Evolutionary conservation across 257 asterid species (phyloP).

Genomic region (Osmanthus fragrans): DNA sequence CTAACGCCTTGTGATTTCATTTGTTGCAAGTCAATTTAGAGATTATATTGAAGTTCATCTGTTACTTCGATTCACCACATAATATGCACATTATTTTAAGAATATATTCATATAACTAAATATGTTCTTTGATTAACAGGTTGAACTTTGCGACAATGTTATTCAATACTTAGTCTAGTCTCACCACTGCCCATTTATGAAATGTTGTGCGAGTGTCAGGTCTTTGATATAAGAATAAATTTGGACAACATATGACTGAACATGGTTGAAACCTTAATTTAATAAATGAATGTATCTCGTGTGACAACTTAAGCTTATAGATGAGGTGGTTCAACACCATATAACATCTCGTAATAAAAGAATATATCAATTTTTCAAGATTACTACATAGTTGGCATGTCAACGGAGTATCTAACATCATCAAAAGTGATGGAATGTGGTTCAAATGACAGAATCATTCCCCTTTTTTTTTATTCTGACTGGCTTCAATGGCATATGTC

Average conservation of each 20-base stretch:
- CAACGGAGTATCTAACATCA: conserved; percentile 51
- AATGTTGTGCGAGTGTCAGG: too few species aligned
- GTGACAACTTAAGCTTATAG: not conserved
- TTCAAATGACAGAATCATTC: conserved; percentile 58
- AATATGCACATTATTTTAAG: not conserved
- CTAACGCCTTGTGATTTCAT: conserved; percentile 44
- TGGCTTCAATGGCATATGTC: conserved; percentile 11
- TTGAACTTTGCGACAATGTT: not conserved
- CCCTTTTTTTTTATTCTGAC: conserved; percentile 21
- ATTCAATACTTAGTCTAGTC: too few species aligned
- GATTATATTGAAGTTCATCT: not conserved
- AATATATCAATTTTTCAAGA: not conserved
- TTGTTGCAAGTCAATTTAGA: conserved; percentile 27
- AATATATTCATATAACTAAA: not conserved
- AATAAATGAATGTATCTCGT: not conserved
- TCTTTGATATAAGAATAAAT: too few species aligned
- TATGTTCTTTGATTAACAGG: not conserved
- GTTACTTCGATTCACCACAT: not conserved
- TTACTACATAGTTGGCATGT: conserved; percentile 41
- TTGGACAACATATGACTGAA: not conserved
- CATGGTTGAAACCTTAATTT: not conserved
- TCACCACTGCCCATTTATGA: not conserved
- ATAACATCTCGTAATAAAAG: not conserved
- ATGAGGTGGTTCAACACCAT: not conserved
- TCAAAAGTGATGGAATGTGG: conserved; percentile 52